These are phyloP conservation scores for Sphaceloma murrayae DNA, from an alignment of 2,329 filamentous ascomycete species.

Conservation along the genomic window DNA sequence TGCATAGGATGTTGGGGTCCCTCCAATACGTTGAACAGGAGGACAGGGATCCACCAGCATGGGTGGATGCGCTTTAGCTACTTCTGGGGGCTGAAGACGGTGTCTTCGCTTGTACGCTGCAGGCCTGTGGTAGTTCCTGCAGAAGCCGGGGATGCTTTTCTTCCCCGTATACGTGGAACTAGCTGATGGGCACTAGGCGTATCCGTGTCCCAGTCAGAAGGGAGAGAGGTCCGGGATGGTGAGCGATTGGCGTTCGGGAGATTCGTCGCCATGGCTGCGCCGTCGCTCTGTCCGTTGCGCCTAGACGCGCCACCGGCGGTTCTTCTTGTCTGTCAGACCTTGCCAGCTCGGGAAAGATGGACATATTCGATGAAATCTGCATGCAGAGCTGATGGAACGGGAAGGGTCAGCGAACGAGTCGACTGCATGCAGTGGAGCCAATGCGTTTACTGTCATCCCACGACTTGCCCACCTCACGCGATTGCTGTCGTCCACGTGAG, in stretches of 20 bases:
- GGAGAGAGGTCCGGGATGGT: not conserved
- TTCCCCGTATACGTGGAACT: conserved; percentile 26
- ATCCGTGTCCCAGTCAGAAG: not conserved
- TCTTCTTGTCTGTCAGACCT: conserved; percentile 3
- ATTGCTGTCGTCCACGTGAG: conserved; percentile 9
- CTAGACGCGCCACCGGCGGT: conserved; percentile 3
- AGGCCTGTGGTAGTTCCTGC: conserved; percentile 23
- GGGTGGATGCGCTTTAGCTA: conserved; percentile 5
- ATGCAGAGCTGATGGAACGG: not conserved
- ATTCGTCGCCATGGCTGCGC: conserved; percentile 3
- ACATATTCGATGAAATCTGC: not conserved
- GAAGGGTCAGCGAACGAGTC: not conserved
- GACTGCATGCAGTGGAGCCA: conserved; percentile 11
- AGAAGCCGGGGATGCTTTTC: conserved; percentile 28
- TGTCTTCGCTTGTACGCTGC: conserved; percentile 1
- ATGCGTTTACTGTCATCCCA: conserved; percentile 13
- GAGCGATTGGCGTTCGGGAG: not conserved
- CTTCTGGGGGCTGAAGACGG: conserved; percentile 12
- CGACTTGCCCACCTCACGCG: not conserved
- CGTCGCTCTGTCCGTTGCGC: conserved; percentile 9
- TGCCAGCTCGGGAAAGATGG: not conserved
- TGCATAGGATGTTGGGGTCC: not conserved
- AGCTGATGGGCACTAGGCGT: not conserved
- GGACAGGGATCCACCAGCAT: conserved; percentile 2
- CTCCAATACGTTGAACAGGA: conserved; percentile 10